These are phyloP conservation scores for Lasiodiplodia gonubiensis DNA, from an alignment of 2,329 filamentous ascomycete species.

Conservation along the genomic window DNA sequence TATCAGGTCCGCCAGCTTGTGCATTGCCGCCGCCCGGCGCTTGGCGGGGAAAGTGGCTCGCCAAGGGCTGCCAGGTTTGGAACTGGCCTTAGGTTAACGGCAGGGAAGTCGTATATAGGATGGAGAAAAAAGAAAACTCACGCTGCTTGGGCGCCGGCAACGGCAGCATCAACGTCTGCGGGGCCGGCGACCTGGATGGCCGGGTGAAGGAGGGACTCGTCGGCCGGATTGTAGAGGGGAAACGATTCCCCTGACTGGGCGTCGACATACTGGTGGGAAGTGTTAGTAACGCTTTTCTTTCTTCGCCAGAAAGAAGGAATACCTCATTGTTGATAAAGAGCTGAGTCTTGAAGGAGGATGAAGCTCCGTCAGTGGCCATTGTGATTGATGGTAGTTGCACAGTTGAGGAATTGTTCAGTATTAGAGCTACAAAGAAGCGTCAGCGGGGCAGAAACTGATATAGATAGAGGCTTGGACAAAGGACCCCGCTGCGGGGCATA, in stretches of 20 bases:
- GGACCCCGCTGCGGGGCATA: conserved; percentile 11
- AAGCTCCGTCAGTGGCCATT: background rate
- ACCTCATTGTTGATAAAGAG: conserved; percentile 42
- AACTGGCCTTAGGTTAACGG: background rate
- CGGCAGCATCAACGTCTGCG: conserved; percentile 39
- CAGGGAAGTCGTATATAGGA: no score
- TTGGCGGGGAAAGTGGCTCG: conserved; percentile 32
- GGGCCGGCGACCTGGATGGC: conserved; percentile 35
- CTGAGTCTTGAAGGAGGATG: conserved; percentile 27
- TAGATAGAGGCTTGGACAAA: background rate
- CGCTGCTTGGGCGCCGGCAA: conserved; percentile 36
- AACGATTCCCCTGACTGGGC: conserved; percentile 35
- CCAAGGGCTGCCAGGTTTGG: conserved; percentile 32
- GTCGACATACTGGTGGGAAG: conserved; percentile 35
- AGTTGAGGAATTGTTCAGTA: no score
- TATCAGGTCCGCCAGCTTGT: conserved; percentile 33
- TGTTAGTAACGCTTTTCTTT: background rate
- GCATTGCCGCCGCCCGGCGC: conserved; percentile 37
- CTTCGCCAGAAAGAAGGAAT: background rate
- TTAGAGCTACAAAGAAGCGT: background rate
- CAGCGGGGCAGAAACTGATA: background rate
- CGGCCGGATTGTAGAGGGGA: conserved; percentile 37
- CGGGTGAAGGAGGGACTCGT: conserved; percentile 35
- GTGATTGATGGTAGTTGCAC: background rate
- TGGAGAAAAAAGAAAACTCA: conserved; percentile 22